Base-by-base conservation (phyloP, 23 red algal genomes). In the Agarophyton chilense region DNA sequence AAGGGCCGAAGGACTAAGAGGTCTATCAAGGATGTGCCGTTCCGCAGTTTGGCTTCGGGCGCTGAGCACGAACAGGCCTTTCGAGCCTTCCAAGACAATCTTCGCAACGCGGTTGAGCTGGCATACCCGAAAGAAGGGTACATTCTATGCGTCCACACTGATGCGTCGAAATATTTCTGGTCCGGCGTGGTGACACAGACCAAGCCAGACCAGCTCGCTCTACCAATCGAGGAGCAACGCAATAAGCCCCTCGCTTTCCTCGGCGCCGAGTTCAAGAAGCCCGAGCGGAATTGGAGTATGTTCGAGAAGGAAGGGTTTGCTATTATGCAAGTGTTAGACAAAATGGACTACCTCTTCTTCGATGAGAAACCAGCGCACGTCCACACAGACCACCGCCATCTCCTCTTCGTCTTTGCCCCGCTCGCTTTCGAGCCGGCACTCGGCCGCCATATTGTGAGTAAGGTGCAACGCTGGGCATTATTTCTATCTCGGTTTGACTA, bases 281-380 rank as follows among this genome's bases (percentile, higher is more conserved):
- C 84, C 22, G 34, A 89, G 44, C 12, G 14, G 12, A 40, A 31
- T 17, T 89, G 84, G 84, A 66, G 7, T 12, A 89, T 67, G 9
- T 78, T 46, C 24, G 67, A 78, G 52, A 89, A 89, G 84, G 84
- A 89, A 89, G 84, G 21, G 2, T 89, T 52, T 67, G 70, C 84
- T 10, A 78, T 76, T 22, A 14, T 77, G 0, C 22, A 89, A 34
- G 50, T 41, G 17, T 77, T 89, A 17, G 32, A 77, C 8, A 77
- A 63, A 29, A 17, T 78, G 47, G 84, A 89, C 18, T 89, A 89
- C 0, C 52, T 76, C 60, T 19, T 89, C 4, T 7, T 55, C 45
- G 66, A 46, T 21, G 18, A 24, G 0, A 4, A 33, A 10, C 44
- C 41, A 33, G 54, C 52, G 40, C 70, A 63, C 0, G 43, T 78